Base-by-base conservation (phyloP, 208 protist genomes). In the Trypanosoma congolense region DNA sequence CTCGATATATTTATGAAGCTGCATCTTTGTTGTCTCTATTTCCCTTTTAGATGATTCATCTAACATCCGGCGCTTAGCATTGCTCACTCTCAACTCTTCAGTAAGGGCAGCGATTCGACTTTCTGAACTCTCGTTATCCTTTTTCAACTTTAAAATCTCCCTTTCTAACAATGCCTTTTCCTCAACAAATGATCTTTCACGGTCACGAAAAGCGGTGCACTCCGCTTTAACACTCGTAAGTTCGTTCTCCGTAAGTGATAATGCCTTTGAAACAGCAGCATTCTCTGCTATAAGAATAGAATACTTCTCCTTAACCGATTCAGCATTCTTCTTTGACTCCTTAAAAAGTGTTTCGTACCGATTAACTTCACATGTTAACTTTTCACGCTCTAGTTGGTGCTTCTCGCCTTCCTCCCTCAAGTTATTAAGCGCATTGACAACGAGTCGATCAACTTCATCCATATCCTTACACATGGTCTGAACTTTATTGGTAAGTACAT, bases 391-490 rank as follows among this genome's bases (percentile, higher is more conserved):
- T 2, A 70, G 36, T 35, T 74, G 42, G 4, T 73, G 62, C 8
- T 61, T 66, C 35, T 93, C 85, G 53, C 78, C 79, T 56, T 85
- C 75, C 46, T 93, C 85, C 14, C 74, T 67, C 65, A 90, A 80
- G 25, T 86, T 69, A 44, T 89, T 88, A n/a, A 93, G 61, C 30
- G 78, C 84, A 8, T 70, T 42, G 46, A 79, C 83, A 6, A 93
- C 35, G 33, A 93, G 53, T 18, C 78, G 76, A 50, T 93, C 82
- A 4, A 93, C 35, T n/a, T 86, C 77, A 21, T 70, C 72, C 0
- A 93, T 54, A 41, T 93, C 85, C 47, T 54, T 51, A 16, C 78
- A 56, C 85, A 93, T 89, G 1, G 72, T 64, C 29, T 83, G 72
- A 0, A 90, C 81, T 31, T 90, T 75, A 8, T 61, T 54, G 19